phyloP scores from a whole-genome alignment of 2,329 filamentous ascomycete genomes.

The Diaporthe sp. region DNA sequence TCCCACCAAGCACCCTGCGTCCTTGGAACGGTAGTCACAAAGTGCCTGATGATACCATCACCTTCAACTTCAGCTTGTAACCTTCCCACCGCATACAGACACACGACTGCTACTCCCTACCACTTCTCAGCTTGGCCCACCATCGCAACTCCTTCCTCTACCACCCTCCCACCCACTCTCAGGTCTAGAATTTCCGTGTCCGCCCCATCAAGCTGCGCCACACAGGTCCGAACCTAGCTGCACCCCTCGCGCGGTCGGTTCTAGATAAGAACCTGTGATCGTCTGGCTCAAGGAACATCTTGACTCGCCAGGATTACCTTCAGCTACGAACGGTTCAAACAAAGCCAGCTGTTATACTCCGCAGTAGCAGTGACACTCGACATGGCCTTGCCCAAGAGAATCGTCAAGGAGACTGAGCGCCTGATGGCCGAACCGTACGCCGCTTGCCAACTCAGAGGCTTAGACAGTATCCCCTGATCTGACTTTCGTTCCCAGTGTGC shows the following conservation, averaged over 20 bases:
- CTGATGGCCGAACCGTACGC: conserved; percentile 95
- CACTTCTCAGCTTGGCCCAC: background rate
- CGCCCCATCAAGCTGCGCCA: conserved; percentile 9
- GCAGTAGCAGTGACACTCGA: conserved; percentile 35
- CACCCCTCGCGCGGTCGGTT: background rate
- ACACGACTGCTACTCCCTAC: background rate
- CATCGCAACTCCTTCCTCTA: background rate
- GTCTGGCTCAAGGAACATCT: background rate
- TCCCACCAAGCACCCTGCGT: conserved; percentile 27
- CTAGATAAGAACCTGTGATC: conserved; percentile 9
- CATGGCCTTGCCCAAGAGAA: conserved; percentile 92
- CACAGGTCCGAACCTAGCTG: background rate
- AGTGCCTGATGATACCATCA: conserved; percentile 29
- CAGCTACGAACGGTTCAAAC: background rate
- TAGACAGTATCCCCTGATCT: conserved; percentile 31
- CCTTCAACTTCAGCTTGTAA: background rate
- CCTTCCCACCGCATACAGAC: background rate
- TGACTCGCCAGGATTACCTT: background rate
- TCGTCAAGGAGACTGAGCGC: conserved; percentile 98
- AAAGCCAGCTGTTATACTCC: background rate
- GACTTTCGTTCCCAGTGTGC: conserved; percentile 75
- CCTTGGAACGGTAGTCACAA: background rate
- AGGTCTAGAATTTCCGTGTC: background rate
- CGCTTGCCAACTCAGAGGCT: background rate
- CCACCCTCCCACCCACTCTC: background rate